Percentiles rank a stretch among this genome's conserved stretches.
phyloP scores from a whole-genome alignment of 805 yeast genomes.

The Wickerhamomyces xylosicus region DNA sequence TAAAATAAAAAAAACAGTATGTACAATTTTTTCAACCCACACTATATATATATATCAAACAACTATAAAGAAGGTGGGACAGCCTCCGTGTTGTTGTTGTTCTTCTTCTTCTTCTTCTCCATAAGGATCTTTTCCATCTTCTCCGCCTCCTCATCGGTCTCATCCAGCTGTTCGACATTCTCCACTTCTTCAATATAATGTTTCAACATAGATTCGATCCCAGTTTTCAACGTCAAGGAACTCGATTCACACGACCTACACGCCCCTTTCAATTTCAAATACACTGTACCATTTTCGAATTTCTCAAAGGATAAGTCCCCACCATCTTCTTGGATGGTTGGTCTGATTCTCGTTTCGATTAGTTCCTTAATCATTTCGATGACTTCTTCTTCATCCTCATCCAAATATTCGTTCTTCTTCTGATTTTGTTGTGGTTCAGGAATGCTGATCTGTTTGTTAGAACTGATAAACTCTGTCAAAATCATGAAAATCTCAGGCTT shows the following conservation, averaged over 20 bases:
- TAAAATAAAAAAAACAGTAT: too few species aligned
- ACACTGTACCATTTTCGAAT: conserved; percentile 48
- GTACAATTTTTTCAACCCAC: neutral
- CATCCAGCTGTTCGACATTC: conserved; percentile 42
- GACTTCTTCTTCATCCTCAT: conserved; percentile 58
- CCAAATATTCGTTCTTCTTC: conserved; percentile 20
- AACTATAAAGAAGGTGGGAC: conserved; percentile 10
- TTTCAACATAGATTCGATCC: conserved; percentile 63
- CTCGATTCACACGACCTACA: conserved; percentile 65
- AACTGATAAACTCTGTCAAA: conserved; percentile 20
- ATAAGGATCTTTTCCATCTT: conserved; percentile 8
- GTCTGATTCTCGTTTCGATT: conserved; percentile 60
- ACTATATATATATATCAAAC: too few species aligned
- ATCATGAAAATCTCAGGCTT: conserved; percentile 53
- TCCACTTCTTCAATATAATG: conserved; percentile 61
- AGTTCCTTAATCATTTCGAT: conserved; percentile 60
- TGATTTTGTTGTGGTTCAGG: neutral
- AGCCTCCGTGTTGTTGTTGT: neutral
- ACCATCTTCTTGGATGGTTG: conserved; percentile 69
- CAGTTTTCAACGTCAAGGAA: conserved; percentile 55
- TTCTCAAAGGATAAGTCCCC: conserved; percentile 62
- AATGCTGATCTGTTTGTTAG: conserved; percentile 40
- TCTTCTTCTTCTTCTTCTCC: conserved; percentile 7
- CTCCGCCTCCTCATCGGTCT: conserved; percentile 19
- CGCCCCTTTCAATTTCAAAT: conserved; percentile 53